A percentile compares a stretch with the other conserved stretches of the same genome.
Evolutionary conservation across 768 basidiomycete species (phyloP).

Genomic region (Multifurca ochricompacta): DNA sequence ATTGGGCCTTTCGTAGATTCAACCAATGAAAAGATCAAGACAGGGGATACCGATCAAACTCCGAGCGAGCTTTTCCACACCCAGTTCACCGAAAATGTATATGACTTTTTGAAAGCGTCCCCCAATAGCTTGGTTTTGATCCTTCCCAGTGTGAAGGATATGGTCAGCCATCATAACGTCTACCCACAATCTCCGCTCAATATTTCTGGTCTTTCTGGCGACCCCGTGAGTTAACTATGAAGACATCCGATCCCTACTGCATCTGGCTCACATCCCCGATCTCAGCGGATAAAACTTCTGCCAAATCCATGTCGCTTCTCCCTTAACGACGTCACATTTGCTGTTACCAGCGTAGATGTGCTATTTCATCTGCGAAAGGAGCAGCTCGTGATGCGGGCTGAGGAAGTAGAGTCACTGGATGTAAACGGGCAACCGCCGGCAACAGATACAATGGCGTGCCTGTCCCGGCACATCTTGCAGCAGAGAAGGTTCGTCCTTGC

Average conservation of each 20-base stretch:
- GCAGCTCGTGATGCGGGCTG: slow-evolving; percentile 62
- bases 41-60: slow-evolving; percentile 61
- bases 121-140: slow-evolving; percentile 69
- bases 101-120: slow-evolving; percentile 46
- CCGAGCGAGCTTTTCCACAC: slow-evolving; percentile 62
- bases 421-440: slow-evolving; percentile 35
- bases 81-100: slow-evolving; percentile 52
- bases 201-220: slow-evolving; percentile 31
- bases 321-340: slow-evolving; percentile 79
- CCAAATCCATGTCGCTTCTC: slow-evolving; percentile 84
- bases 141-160: slow-evolving; percentile 76
- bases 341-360: slow-evolving; percentile 74
- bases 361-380: slow-evolving; percentile 86
- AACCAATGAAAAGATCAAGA: slow-evolving; percentile 62
- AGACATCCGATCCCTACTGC: background rate
- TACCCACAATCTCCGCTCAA: slow-evolving; percentile 73
- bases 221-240: slow-evolving; percentile 40
- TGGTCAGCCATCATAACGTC: slow-evolving; percentile 69
- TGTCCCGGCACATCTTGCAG: slow-evolving; percentile 73
- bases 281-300: slow-evolving; percentile 66
- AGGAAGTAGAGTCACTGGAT: slow-evolving; percentile 47
- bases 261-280: background rate
- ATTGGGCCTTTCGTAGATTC: slow-evolving; percentile 88
- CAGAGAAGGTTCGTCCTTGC: slow-evolving; percentile 63
- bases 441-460: slow-evolving; percentile 69